Percentiles rank a stretch among this genome's conserved stretches.
Evolutionary conservation across 2,329 filamentous ascomycete species (phyloP).

Genomic region (Geosmithia flava): DNA sequence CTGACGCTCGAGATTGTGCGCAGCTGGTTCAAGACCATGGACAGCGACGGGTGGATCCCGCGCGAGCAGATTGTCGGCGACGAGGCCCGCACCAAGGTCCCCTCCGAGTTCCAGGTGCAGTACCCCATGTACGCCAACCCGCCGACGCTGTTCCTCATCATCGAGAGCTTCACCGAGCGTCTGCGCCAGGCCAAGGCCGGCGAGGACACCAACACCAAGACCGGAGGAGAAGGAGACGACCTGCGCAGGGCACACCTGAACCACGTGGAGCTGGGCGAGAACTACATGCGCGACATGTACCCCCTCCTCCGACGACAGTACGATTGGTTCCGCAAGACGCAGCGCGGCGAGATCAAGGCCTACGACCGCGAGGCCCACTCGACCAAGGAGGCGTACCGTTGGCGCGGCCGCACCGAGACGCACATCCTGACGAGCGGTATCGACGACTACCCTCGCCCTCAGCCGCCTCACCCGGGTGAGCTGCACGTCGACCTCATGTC

Average conservation of each 20-base stretch:
- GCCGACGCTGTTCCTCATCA: constrained; percentile 81
- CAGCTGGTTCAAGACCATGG: constrained; percentile 94
- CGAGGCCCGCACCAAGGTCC: constrained; percentile 92
- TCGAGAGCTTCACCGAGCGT: constrained; percentile 75
- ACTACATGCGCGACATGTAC: constrained; percentile 68
- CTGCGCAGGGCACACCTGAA: constrained; percentile 54
- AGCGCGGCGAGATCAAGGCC: constrained; percentile 76
- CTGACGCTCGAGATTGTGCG: constrained; percentile 76
- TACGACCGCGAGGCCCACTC: constrained; percentile 88
- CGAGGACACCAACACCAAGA: constrained; percentile 30
- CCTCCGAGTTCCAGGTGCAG: constrained; percentile 82
- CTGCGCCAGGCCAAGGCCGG: constrained; percentile 41
- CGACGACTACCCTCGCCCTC: constrained; percentile 89
- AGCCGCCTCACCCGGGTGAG: constrained; percentile 91
- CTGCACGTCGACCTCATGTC: constrained; percentile 88
- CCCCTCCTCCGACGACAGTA: constrained; percentile 83
- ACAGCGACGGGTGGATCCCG: constrained; percentile 94
- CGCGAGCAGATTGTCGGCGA: constrained; percentile 88
- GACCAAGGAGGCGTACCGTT: constrained; percentile 84
- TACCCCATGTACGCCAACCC: constrained; percentile 98
- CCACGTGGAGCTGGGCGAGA: constrained; percentile 52
- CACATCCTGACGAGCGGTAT: constrained; percentile 90
- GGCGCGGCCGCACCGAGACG: constrained; percentile 76
- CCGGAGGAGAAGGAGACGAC: constrained; percentile 27
- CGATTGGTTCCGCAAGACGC: constrained; percentile 89